Percentiles rank a stretch among this genome's conserved stretches.
Conservation (phyloP, 1,284 basidiomycete genomes). For the Ustilago lituana region DNA sequence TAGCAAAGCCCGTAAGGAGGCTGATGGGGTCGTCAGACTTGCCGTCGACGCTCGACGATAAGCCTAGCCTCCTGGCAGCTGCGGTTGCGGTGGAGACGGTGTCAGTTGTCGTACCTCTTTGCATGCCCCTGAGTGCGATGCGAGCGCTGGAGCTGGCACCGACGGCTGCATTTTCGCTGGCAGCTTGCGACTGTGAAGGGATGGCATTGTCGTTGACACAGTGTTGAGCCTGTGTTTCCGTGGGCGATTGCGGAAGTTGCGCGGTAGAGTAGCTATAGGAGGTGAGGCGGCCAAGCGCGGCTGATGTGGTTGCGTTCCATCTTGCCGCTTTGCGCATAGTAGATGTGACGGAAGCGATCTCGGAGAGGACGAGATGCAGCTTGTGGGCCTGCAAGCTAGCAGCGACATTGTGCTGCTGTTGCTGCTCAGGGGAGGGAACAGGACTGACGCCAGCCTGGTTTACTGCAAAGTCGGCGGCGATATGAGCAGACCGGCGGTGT, state of each 20-base stretch:
- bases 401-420: conserved; percentile 3
- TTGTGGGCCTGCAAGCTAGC: conserved; percentile 35
- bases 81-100: conserved; percentile 20
- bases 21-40: conserved; percentile 47
- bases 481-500: conserved; percentile 41
- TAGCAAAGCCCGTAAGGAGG: conserved; percentile 88
- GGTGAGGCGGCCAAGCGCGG: conserved; percentile 34
- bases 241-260: conserved; percentile 8
- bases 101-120: conserved; percentile 20
- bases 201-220: too few species aligned
- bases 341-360: conserved; percentile 90
- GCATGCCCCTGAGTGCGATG: conserved; percentile 35
- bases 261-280: conserved; percentile 49
- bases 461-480: conserved; percentile 4
- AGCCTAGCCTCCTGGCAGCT: conserved; percentile 23
- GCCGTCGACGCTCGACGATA: conserved; percentile 26
- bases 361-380: conserved; percentile 81
- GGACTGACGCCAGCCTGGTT: too few species aligned
- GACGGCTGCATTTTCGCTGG: neutral
- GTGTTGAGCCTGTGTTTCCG: conserved; percentile 5
- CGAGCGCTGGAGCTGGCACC: conserved; percentile 23
- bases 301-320: conserved; percentile 47
- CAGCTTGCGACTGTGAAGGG: neutral
- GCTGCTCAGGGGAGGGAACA: too few species aligned
- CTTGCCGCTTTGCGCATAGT: conserved; percentile 82